Evolutionary conservation across 2,329 filamentous ascomycete species (phyloP).

Genomic region (Talaromyces rugulosus): DNA sequence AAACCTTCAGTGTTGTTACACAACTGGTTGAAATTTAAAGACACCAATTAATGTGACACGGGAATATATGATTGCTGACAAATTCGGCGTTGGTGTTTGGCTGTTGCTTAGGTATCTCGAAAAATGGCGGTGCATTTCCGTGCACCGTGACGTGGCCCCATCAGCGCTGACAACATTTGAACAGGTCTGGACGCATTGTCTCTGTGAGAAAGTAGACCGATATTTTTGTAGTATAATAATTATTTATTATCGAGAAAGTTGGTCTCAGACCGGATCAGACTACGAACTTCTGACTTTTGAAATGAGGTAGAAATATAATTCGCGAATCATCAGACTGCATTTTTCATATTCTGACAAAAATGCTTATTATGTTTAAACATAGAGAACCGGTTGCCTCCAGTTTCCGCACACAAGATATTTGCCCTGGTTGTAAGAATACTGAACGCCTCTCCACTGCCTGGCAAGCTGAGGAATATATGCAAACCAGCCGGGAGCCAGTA

Average conservation of each 20-base stretch:
- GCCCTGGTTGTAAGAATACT: background rate
- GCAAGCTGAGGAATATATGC: slow-evolving; percentile 1
- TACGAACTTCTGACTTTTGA: background rate
- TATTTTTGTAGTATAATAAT: background rate
- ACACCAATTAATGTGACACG: background rate
- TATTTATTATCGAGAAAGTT: background rate
- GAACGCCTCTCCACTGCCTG: background rate
- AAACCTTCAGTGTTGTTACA: background rate
- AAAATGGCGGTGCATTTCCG: background rate
- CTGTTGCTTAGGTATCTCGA: background rate
- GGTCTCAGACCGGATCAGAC: background rate
- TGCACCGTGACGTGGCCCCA: background rate
- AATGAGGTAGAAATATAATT: slow-evolving; percentile 9
- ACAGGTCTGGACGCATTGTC: background rate
- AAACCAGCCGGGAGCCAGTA: slow-evolving; percentile 1
- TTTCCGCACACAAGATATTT: background rate
- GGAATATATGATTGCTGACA: background rate
- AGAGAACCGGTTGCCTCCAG: background rate
- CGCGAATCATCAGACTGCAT: slow-evolving; percentile 30
- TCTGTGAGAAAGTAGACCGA: background rate
- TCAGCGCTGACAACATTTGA: background rate
- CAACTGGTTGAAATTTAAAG: background rate
- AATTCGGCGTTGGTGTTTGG: background rate
- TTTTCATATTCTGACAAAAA: slow-evolving; percentile 23
- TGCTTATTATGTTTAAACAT: slow-evolving; percentile 32